These are phyloP conservation scores for Thalassiosira pacifica DNA, from an alignment of 352 stramenopile species.

Conservation along the genomic window DNA sequence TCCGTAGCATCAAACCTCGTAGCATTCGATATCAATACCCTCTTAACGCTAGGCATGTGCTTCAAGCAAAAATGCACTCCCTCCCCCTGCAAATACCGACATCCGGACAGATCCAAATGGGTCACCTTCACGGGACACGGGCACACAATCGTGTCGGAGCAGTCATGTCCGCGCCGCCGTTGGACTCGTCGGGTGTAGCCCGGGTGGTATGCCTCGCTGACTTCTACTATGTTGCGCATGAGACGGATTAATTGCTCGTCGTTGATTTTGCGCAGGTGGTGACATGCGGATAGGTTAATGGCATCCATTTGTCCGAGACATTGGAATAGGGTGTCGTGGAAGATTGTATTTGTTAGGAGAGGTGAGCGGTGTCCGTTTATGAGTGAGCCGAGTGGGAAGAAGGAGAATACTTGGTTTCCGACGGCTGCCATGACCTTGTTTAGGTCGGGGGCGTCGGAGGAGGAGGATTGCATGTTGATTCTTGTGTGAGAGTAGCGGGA, in stretches of 20 bases:
- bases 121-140: conserved; percentile 21
- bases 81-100: conserved; percentile 31
- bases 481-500: too few species aligned
- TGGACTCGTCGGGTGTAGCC: background rate
- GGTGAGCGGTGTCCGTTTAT: conserved; percentile 40
- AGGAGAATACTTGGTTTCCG: conserved; percentile 46
- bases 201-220: conserved; percentile 1
- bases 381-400: conserved; percentile 45
- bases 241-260: conserved; percentile 45
- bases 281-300: conserved; percentile 27
- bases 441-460: conserved; percentile 18
- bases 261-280: conserved; percentile 43
- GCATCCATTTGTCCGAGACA: conserved; percentile 14
- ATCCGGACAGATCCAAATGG: conserved; percentile 46
- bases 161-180: background rate
- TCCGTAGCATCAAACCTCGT: conserved; percentile 20
- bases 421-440: conserved; percentile 42
- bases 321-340: conserved; percentile 25
- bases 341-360: conserved; percentile 34
- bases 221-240: conserved; percentile 25
- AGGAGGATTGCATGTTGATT: too few species aligned
- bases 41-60: conserved; percentile 33
- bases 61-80: conserved; percentile 33
- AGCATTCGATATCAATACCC: conserved; percentile 17
- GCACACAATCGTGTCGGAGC: background rate